A percentile compares a stretch with the other conserved stretches of the same genome.
These are phyloP conservation scores for Phalaenopsis hybrid DNA, from an alignment of 116 monocot genomes.

Conservation along the genomic window DNA sequence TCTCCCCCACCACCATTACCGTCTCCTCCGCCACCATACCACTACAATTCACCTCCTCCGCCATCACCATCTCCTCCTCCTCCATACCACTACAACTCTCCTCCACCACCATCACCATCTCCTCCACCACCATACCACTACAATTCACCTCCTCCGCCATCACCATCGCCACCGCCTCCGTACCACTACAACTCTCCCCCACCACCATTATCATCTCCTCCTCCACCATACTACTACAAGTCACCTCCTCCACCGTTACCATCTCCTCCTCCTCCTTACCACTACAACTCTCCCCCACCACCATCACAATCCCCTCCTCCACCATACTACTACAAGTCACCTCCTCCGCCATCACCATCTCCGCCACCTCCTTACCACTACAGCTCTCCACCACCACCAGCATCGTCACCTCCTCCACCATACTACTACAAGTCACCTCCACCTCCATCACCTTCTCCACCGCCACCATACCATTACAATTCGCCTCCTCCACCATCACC, in stretches of 20 bases:
- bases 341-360: conserved; percentile 13
- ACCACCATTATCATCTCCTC: conserved; percentile 3
- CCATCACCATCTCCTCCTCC: conserved; percentile 22
- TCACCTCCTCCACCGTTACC: conserved; percentile 18
- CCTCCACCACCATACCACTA: background rate
- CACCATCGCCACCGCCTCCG: conserved; percentile 20
- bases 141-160: conserved; percentile 8
- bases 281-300: conserved; percentile 18
- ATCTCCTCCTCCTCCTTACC: conserved; percentile 15
- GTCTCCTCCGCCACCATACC: conserved; percentile 20
- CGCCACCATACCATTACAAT: conserved; percentile 22
- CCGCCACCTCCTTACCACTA: conserved; percentile 26
- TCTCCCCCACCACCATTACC: background rate
- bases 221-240: conserved; percentile 10
- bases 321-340: conserved; percentile 8
- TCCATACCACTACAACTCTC: conserved; percentile 22
- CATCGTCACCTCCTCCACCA: conserved; percentile 17
- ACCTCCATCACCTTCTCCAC: conserved; percentile 18
- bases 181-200: conserved; percentile 32
- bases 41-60: conserved; percentile 28
- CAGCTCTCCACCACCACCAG: conserved; percentile 23
- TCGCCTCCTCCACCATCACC: conserved; percentile 20
- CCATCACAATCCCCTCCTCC: conserved; percentile 26
- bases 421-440: conserved; percentile 32
- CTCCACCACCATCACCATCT: no score